Percentiles rank a stretch among this genome's conserved stretches.
These are phyloP conservation scores for Ceratocystis alfenasii DNA, from an alignment of 2,329 filamentous ascomycete species.

Conservation along the genomic window DNA sequence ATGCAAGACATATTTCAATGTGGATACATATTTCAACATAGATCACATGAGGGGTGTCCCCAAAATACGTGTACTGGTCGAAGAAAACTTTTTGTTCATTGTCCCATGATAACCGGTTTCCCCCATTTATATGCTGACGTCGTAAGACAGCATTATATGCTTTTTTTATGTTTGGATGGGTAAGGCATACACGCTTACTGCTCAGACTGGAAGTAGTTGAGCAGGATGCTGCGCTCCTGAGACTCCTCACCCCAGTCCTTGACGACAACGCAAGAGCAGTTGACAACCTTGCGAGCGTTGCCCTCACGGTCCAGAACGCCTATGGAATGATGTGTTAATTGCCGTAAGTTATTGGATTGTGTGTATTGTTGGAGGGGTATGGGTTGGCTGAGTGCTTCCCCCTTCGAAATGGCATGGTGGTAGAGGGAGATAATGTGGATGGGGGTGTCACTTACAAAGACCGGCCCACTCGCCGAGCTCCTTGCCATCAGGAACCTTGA, in stretches of 20 bases:
- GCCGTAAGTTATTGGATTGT: neutral
- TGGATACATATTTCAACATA: neutral
- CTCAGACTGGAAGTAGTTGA: slow-evolving; percentile 99
- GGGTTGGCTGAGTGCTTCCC: neutral
- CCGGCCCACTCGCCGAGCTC: slow-evolving; percentile 99
- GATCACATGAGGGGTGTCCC: neutral
- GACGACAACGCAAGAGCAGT: slow-evolving; percentile 99
- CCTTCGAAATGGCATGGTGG: too few species aligned
- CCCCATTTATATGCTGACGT: slow-evolving; percentile 25
- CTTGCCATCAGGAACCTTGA: slow-evolving; percentile 99
- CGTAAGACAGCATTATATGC: slow-evolving; percentile 25
- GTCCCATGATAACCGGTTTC: slow-evolving; percentile 21
- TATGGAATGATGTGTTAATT: slow-evolving; percentile 34
- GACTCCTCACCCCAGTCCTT: slow-evolving; percentile 99
- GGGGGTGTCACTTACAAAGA: slow-evolving; percentile 59
- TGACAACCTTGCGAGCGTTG: slow-evolving; percentile 99
- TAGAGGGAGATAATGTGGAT: too few species aligned
- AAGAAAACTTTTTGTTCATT: slow-evolving; percentile 21
- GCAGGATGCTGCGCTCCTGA: slow-evolving; percentile 94
- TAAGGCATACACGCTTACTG: slow-evolving; percentile 38
- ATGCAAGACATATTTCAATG: neutral
- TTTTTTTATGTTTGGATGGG: slow-evolving; percentile 32
- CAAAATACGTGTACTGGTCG: slow-evolving; percentile 5
- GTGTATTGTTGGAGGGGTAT: neutral
- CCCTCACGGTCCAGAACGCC: slow-evolving; percentile 98